A percentile compares a stretch with the other conserved stretches of the same genome.
These are phyloP conservation scores for Coccomyxa subellipsoidea DNA, from an alignment of 163 green algal genomes.

Conservation along the genomic window DNA sequence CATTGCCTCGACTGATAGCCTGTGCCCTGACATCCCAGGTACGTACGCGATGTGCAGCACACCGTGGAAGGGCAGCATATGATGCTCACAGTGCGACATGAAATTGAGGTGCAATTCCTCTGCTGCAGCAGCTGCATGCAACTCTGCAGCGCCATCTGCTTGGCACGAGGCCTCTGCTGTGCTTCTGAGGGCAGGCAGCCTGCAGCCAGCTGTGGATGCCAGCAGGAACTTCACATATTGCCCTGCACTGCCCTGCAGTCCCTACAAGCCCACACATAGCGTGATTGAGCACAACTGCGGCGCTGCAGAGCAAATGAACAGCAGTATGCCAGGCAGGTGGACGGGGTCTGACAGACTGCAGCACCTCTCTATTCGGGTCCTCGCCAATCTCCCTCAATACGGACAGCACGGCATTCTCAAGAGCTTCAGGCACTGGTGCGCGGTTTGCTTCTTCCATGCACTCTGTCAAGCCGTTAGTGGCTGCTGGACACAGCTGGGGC, in stretches of 20 bases:
- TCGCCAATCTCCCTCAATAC: slow-evolving; percentile 9
- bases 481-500: neutral
- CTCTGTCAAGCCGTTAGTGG: neutral
- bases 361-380: neutral
- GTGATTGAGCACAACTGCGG: neutral
- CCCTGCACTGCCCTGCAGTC: slow-evolving; percentile 40
- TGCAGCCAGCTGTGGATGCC: slow-evolving; percentile 59
- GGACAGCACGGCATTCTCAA: neutral
- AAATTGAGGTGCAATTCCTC: slow-evolving; percentile 66
- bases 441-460: neutral
- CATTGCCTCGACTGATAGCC: neutral
- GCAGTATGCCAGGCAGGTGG: neutral
- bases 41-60: slow-evolving; percentile 28
- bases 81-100: slow-evolving; percentile 61
- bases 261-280: slow-evolving; percentile 12
- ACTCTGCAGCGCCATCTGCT: neutral
- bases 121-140: neutral
- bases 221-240: slow-evolving; percentile 64
- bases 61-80: slow-evolving; percentile 90
- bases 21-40: neutral
- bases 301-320: neutral
- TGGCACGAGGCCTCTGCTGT: neutral
- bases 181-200: slow-evolving; percentile 3
- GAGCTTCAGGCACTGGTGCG: neutral
- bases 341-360: neutral